Evolutionary conservation across 208 protist species (phyloP).

Genomic region (Leishmania turanica): DNA sequence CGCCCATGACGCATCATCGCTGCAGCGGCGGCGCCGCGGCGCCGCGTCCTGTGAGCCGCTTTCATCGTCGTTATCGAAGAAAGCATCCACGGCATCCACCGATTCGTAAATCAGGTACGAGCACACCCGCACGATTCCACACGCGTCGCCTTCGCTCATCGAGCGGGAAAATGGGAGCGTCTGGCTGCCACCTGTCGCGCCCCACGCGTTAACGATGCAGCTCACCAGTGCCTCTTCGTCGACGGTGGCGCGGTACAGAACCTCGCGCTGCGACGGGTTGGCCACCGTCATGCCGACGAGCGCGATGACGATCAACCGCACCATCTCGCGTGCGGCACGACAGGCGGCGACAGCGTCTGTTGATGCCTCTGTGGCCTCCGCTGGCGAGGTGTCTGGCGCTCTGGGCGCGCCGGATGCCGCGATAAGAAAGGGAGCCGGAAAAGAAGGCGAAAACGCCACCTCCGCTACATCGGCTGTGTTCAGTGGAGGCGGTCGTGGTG

Average conservation of each 20-base stretch:
- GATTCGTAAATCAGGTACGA: conserved; percentile 41
- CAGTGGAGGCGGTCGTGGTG: background rate
- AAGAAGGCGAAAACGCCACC: background rate
- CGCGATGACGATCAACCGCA: conserved; percentile 13
- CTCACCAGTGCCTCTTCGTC: conserved; percentile 48
- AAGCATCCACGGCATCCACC: conserved; percentile 30
- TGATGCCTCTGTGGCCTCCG: background rate
- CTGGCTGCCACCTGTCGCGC: conserved; percentile 24
- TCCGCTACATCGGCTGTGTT: background rate
- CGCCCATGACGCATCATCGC: background rate
- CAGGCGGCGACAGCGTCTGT: background rate
- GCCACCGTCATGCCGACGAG: conserved; percentile 29
- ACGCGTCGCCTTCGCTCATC: conserved; percentile 10
- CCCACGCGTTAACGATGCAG: conserved; percentile 54
- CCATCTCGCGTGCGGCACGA: conserved; percentile 7
- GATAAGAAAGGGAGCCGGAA: conserved; percentile 7
- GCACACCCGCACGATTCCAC: conserved; percentile 22
- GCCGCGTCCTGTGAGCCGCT: background rate
- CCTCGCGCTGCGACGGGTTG: conserved; percentile 25
- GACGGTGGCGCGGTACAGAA: conserved; percentile 31
- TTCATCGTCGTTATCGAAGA: background rate
- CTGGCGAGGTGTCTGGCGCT: background rate
- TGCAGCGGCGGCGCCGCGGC: too few species aligned
- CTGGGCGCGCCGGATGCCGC: background rate
- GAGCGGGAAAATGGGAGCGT: conserved; percentile 15